Percentiles rank a stretch among this genome's conserved stretches.
Evolutionary conservation across 257 asterid genomes (phyloP).

Genomic region (Thymus quinquecostatus): DNA sequence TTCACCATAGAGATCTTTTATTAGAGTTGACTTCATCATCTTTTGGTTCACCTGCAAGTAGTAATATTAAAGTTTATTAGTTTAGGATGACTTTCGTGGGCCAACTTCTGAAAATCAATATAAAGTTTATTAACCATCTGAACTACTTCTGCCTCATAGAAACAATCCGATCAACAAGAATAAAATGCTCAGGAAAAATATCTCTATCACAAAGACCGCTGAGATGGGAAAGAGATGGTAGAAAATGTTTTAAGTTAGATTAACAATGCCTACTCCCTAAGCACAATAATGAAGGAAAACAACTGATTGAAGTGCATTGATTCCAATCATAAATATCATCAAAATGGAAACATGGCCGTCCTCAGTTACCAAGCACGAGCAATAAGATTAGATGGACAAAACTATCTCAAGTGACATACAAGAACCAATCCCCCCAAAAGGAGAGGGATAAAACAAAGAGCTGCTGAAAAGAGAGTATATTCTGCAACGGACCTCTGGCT

Average conservation of each 20-base stretch:
- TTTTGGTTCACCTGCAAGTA: constrained; percentile 78
- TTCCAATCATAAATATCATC: neutral
- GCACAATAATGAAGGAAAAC: constrained; percentile 5
- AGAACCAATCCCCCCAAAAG: constrained; percentile 12
- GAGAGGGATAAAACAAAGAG: constrained; percentile 16
- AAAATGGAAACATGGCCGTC: neutral
- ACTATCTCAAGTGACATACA: neutral
- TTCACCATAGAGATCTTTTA: constrained; percentile 78
- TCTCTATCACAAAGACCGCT: neutral
- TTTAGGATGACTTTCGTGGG: neutral
- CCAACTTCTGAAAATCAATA: neutral
- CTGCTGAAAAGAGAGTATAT: neutral
- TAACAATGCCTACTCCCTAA: neutral
- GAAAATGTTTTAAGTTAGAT: neutral
- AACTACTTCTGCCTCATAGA: constrained; percentile 14
- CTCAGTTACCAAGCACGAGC: constrained; percentile 4
- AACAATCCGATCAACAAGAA: neutral
- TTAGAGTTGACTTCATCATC: constrained; percentile 83
- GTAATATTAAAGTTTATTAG: neutral
- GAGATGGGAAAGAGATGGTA: neutral
- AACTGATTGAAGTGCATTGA: neutral
- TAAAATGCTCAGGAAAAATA: neutral
- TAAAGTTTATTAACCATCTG: neutral
- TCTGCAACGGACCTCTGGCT: constrained; percentile 72
- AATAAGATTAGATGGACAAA: neutral